Base-by-base conservation (phyloP, 2,329 filamentous ascomycete species). In the Clonostachys rhizophaga region DNA sequence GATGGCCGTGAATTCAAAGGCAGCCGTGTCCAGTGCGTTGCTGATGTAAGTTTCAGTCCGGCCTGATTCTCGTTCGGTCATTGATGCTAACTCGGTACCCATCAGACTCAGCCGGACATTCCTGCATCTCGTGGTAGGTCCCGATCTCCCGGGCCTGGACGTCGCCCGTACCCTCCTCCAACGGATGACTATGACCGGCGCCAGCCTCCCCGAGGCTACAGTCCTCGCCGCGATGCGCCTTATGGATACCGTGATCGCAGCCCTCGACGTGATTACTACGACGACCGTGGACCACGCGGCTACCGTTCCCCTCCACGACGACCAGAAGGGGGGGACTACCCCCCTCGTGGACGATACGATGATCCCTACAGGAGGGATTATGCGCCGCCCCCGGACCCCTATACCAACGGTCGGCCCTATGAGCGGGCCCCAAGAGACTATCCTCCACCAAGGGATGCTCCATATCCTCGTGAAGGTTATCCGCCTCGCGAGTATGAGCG, bases 1-100 rank as follows among this genome's bases (percentile, higher is more conserved):
- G 91, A 97, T 66, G 84, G 84, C 55, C 86, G 84, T 64, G 91
- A 96, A 62, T 97, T 97, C 71, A 96, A 96, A 75, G 91, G 90
- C 58, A 83, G 84, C 55, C 80, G 83, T 55, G 92, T 99, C 56
- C 85, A 81, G 55, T 99, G 94, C 70, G 75, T 88, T 59, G 84
- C 90, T 60, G 91, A 96, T 73, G 92, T 97, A 79, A 65, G 84
- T 68, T 37, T 34, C 40, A 37, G 13, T 30, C 24, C 14, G 16
- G 17, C 13, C 17, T 17, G 24, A 60, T 51, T 54, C 48, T 57
- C 56, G 49, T 46, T 18, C 18, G 6, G 8, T n/a, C 17, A 14
- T 8, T 17, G 24, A n/a, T 11, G n/a, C 40, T 5, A n/a, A n/a
- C 42, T 50, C 48, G 54, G 46, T 54, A 34, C 34, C 3, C n/a